Evolutionary conservation across 78 protist genomes (phyloP), one percentile per base, ranked within the genome.

Genomic region (Dictyostelium firmibasis): DNA sequence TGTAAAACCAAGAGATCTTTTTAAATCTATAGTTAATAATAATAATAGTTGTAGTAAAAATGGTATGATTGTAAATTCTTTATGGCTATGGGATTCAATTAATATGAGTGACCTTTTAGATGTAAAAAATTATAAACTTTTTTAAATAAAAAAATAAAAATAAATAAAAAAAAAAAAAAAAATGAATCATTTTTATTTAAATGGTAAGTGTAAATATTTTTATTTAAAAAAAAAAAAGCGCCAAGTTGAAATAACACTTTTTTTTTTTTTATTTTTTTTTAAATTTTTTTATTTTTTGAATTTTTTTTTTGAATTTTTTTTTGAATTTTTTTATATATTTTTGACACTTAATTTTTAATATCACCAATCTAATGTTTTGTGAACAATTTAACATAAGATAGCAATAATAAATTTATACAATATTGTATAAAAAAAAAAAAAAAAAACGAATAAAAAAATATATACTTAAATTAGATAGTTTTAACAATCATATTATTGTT

Each of bases 41-140:
- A 50, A 78, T 27, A 78, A 78, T 36, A 57, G 3, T 27, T 78
- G 78, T 7, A 64, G 41, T 10, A 7, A 25, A 62, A 44, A 13
- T 44, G 29, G 31, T 27, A 43, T 27, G 27, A 79, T 44, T 20
- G 70, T 10, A 44, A 70, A 81, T 47, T 70, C 94, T 8, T 44
- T 89, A 1, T 89, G 94, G 94, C 43, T 89, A 14, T 89, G 94
- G 94, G 94, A 89, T 81, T 89, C 94, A 35, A 78, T 89, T 33
- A 89, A 89, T 38, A 50, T 25, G 4, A 25, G 44, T 33, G 33
- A 43, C 5, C 47, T 84, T n/a, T 84, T 84, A 47, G 25, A 72
- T 14, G 36, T 29, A 35, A 70, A 25, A 43, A 50, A 69, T 31
- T 84, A 84, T 84, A 50, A 41, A 25, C 25, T 77, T 31, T 35